Base-by-base conservation (phyloP, 176 grass and related monocot species). In the Oryza punctata region DNA sequence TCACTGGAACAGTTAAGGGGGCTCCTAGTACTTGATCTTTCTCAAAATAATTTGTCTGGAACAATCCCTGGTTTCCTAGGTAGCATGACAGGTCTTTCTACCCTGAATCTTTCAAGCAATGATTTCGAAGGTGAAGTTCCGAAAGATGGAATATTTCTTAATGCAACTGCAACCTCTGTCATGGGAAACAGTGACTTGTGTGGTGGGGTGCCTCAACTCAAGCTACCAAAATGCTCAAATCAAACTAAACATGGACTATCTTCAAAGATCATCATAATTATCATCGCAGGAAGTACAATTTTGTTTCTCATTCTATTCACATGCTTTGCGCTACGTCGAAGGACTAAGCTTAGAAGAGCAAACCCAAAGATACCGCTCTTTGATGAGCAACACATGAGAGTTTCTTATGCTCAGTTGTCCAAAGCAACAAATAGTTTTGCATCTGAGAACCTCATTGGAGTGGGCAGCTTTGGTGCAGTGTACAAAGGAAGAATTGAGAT, bases 91-190 rank as follows among this genome's bases (percentile, higher is more conserved):
- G 77, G 77, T 1, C 78, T 88, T 16, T 0, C 19, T 73, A 23
- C 1, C 44, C 61, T 92, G 65, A 89, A 92, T 38, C 32, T 91
- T 24, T 91, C 92, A 38, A 89, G 86, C 86, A 94, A 91, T 65
- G 12, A 81, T 27, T 89, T 94, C n/a, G 35, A 89, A 32, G 92
- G 89, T 4, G 28, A 87, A 24, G 63, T 91, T 13, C 92, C 92
- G 26, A 14, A 84, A 32, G 7, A 72, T 23, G 79, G 87, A 27
- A 24, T 89, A 70, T 92, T 92, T 63, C 65, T 79, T 18, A 78
- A 92, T 74, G 11, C 28, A 15, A 89, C 32, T 4, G 52, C 80
- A n/a, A 23, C 80, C 13, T 14, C 79, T 8, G 38, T 89, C 1
- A 10, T 14, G 0, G 90, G 79, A 47, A 86, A 89, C 26, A 3